These are phyloP conservation scores for Nepenthes mirabilis DNA, from an alignment of 148 eudicot genomes.

Conservation along the genomic window DNA sequence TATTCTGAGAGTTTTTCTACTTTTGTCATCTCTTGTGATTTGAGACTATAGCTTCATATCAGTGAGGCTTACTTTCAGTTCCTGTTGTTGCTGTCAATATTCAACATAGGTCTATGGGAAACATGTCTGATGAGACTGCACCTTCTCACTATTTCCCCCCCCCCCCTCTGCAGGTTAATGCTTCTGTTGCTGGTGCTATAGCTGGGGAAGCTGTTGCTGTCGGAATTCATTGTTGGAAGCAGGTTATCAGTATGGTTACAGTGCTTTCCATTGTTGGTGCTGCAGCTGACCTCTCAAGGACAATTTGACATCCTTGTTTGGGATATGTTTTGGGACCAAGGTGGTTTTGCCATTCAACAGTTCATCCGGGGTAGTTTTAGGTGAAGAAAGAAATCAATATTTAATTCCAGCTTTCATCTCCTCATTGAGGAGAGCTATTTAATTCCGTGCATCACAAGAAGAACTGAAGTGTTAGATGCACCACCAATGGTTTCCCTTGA, in stretches of 20 bases:
- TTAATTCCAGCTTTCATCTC: no score
- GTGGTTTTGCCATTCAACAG: background rate
- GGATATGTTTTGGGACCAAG: background rate
- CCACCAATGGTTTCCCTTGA: no score
- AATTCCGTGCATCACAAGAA: background rate
- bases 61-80: background rate
- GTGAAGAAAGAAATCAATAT: no score
- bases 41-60: background rate
- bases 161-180: conserved; percentile 51
- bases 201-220: conserved; percentile 68
- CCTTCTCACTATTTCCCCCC: background rate
- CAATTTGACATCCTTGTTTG: conserved; percentile 24
- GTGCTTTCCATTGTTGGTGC: conserved; percentile 47
- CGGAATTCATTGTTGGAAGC: conserved; percentile 56
- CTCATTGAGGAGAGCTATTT: no score
- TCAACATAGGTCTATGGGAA: no score
- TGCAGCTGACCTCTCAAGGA: conserved; percentile 39
- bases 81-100: no score
- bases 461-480: no score
- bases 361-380: no score
- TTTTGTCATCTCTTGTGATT: no score
- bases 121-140: no score
- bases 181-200: conserved; percentile 57
- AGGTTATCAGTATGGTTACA: conserved; percentile 57
- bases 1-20: no score